Evolutionary conservation across 1,284 basidiomycete genomes (phyloP).

Genomic region (Ustilago hordei): DNA sequence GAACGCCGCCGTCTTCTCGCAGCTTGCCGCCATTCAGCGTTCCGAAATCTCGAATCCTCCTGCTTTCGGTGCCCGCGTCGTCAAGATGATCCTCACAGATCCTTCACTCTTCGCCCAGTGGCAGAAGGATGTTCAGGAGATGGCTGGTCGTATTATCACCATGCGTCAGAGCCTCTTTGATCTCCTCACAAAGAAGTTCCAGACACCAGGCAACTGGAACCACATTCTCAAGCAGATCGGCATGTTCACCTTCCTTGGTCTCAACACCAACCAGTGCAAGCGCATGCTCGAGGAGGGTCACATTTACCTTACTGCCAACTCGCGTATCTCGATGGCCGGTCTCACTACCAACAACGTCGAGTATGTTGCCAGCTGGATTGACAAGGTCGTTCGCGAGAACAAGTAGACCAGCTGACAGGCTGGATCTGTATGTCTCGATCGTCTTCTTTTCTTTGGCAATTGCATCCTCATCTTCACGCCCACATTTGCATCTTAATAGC

Average conservation of each 20-base stretch:
- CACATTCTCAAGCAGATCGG: slow-evolving; percentile 73
- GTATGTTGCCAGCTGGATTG: slow-evolving; percentile 67
- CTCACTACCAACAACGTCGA: slow-evolving; percentile 80
- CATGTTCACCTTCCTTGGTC: slow-evolving; percentile 68
- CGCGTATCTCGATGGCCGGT: slow-evolving; percentile 89
- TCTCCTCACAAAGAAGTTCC: slow-evolving; percentile 82
- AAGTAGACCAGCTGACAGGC: slow-evolving; percentile 19
- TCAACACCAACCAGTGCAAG: slow-evolving; percentile 75
- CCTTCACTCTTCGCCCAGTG: slow-evolving; percentile 82
- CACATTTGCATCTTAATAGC: neutral
- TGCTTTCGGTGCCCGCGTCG: slow-evolving; percentile 87
- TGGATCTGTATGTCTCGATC: neutral
- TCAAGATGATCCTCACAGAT: slow-evolving; percentile 74
- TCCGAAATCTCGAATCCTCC: slow-evolving; percentile 95
- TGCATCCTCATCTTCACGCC: slow-evolving; percentile 7
- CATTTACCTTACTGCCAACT: slow-evolving; percentile 87
- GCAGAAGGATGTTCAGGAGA: slow-evolving; percentile 89
- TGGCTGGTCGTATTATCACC: slow-evolving; percentile 89
- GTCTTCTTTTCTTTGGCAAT: slow-evolving; percentile 19
- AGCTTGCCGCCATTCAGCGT: slow-evolving; percentile 86
- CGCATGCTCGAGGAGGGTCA: slow-evolving; percentile 81
- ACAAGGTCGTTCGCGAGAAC: slow-evolving; percentile 62
- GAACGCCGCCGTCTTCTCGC: slow-evolving; percentile 70
- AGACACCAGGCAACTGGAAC: slow-evolving; percentile 86
- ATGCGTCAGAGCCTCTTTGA: slow-evolving; percentile 86